Base-by-base conservation (phyloP, 1,284 basidiomycete species). In the Ustilago shanxiensis region DNA sequence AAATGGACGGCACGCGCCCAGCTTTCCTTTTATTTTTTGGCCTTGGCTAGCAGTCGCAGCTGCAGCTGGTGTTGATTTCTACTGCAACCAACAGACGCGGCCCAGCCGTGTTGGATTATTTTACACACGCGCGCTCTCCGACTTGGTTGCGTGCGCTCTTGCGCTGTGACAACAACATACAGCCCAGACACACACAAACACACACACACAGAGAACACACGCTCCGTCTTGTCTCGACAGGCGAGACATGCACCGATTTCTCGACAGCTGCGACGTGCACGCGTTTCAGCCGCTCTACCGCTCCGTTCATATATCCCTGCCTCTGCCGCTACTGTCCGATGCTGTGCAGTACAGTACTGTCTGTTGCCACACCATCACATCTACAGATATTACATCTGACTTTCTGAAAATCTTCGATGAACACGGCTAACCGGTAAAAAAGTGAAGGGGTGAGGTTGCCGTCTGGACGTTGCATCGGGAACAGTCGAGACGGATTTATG, bases 41-140 rank as follows among this genome's bases (percentile, higher is more conserved):
- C 47, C 47, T 49, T 49, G 47, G 47, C 16, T 16, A 6, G 47
- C 31, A 6, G 39, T 16, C 18, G 39, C 39, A 18, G 44, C 44
- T 22, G 44, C 39, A 20, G n/a, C 22, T 45, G 44, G 35, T 45
- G 44, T 45, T 45, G 44, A 45, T 45, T 45, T 45, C 44, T 37
- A 37, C 35, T n/a, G 14, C 11, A 11, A 33, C 31, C 5, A 11
- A 33, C 31, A 37, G 44, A 45, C 44, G 44, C 35, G 35, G 53
- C 22, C 14, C 24, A 24, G 39, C 39, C 39, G 54, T 45, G 54
- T 45, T 56, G 54, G 26, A 26, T 41, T 55, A 29, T 41, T 55
- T n/a, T 55, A 33, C 33, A 37, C 22, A 13, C 33, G 22, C 35
- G 8, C 22, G 7, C 35, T 37, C 53, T 11, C 35, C 35, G 3